Evolutionary conservation across 148 eudicot genomes (phyloP), one percentile per base, ranked within the genome.

Genomic region (Nepenthes gracilis): DNA sequence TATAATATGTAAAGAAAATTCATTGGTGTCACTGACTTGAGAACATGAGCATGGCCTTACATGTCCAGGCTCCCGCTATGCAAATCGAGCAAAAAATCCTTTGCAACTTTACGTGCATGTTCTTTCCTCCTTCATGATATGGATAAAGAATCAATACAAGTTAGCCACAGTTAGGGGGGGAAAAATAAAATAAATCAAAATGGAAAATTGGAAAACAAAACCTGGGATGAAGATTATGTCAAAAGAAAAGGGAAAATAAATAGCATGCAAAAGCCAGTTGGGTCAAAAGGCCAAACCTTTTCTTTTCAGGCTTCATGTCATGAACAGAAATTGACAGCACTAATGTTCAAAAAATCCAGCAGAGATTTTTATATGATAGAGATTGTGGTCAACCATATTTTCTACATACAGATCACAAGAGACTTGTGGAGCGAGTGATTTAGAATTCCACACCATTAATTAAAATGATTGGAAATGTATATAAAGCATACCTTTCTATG

Each of bases 31-130:
- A 3, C 11, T 49, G n/a, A 49, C 13, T 49, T 11, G 8, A 45
- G 48, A 49, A 49, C 53, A 49, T 10, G 53, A 49, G 3, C 12
- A 52, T 35, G 33, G 49, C 52, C 99, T 79, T 80, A 94, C 99
- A 94, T 47, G 72, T 89, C 95, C 66, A 94, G 72, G 43, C 83
- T 80, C 54, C 90, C 99, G 50, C 83, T 85, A 70, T 89, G 95
- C 79, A 94, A 76, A 75, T 89, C 95, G 67, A 86, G 80, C 69
- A 84, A 64, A 69, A 94, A 86, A 58, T 94, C 99, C 70, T 94
- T 94, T 2, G 95, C 90, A 69, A 70, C 78, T 76, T 86, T 94
- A 65, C 78, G 88, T 45, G 95, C 90, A 59, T 67, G 76, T 70
- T 90, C 97, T 64, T 94, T 94, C 72, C 99, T 89, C 95, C 99